Conservation (phyloP, 1,284 basidiomycete genomes). For the Melampsora abietis-canadensis region DNA sequence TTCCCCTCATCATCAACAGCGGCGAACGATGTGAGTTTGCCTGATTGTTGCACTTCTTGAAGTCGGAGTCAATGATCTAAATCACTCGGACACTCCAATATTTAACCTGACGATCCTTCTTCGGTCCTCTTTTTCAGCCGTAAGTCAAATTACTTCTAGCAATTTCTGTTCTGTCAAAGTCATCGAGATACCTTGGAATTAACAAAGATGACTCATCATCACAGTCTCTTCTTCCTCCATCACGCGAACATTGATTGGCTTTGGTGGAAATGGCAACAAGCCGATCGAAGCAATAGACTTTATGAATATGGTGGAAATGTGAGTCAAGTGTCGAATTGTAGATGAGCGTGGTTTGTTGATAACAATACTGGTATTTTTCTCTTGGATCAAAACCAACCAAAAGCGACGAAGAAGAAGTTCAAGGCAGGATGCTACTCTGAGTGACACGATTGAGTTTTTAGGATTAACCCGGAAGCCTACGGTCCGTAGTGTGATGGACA, state of each 20-base stretch:
- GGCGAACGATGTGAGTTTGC: slow-evolving; percentile 30
- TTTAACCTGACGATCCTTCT: background rate
- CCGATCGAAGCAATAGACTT: slow-evolving; percentile 16
- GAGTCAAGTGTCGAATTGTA: background rate
- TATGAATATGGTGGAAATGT: slow-evolving; percentile 28
- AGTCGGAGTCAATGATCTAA: background rate
- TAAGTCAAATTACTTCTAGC: background rate
- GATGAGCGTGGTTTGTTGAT: too few relatives aligned
- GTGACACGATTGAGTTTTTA: slow-evolving; percentile 24
- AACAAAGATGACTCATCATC: background rate
- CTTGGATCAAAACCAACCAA: too few relatives aligned
- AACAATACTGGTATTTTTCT: too few relatives aligned
- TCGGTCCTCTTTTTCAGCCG: background rate
- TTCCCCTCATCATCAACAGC: slow-evolving; percentile 29
- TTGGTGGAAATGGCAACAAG: slow-evolving; percentile 43
- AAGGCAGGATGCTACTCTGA: slow-evolving; percentile 14
- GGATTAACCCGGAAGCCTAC: slow-evolving; percentile 11
- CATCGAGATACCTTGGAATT: slow-evolving; percentile 1
- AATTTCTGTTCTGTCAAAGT: background rate
- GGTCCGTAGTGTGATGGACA: slow-evolving; percentile 23
- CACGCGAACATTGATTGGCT: slow-evolving; percentile 43
- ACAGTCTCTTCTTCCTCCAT: slow-evolving; percentile 43
- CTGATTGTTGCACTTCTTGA: background rate
- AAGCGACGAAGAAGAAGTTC: background rate
- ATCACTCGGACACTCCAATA: background rate